Evolutionary conservation across 495 filamentous ascomycete genomes (phyloP).

Genomic region (Friedmanniomyces simplex): DNA sequence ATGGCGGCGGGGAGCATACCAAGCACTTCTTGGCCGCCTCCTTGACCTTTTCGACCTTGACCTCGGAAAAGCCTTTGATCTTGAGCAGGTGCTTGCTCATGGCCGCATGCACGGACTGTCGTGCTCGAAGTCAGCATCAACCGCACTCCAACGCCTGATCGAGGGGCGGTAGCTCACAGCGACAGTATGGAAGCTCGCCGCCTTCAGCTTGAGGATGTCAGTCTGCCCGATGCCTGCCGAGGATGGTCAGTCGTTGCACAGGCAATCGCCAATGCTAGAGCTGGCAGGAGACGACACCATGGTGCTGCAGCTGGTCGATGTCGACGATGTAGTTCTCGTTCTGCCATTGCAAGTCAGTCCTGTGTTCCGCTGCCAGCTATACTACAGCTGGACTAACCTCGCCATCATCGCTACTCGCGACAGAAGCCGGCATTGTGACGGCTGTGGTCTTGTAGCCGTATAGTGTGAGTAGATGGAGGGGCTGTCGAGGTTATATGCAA

Average conservation of each 20-base stretch:
- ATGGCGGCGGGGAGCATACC: conserved; percentile 30
- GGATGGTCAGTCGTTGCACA: conserved; percentile 10
- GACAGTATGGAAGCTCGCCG: conserved; percentile 60
- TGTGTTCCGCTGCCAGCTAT: not conserved
- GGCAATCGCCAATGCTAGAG: not conserved
- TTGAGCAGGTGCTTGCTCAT: conserved; percentile 57
- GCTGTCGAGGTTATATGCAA: not conserved
- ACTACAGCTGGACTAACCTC: conserved; percentile 34
- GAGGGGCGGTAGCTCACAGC: conserved; percentile 37
- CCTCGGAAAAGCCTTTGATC: conserved; percentile 72
- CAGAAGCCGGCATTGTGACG: conserved; percentile 41
- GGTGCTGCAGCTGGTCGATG: conserved; percentile 62
- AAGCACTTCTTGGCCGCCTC: conserved; percentile 64
- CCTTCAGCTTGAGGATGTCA: conserved; percentile 66
- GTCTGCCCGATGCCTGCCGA: conserved; percentile 54
- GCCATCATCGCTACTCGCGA: conserved; percentile 44
- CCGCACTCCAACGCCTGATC: not conserved
- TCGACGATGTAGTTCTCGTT: conserved; percentile 52
- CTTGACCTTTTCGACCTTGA: conserved; percentile 75
- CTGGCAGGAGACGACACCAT: conserved; percentile 37
- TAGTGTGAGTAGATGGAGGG: not conserved
- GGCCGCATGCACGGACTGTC: conserved; percentile 53
- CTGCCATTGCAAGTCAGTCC: conserved; percentile 5
- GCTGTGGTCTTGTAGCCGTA: not conserved
- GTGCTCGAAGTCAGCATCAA: not conserved